A percentile compares a stretch with the other conserved stretches of the same genome.
phyloP scores from a whole-genome alignment of 1,139 yeast species.

The Nakaseomyces nivariensis region DNA sequence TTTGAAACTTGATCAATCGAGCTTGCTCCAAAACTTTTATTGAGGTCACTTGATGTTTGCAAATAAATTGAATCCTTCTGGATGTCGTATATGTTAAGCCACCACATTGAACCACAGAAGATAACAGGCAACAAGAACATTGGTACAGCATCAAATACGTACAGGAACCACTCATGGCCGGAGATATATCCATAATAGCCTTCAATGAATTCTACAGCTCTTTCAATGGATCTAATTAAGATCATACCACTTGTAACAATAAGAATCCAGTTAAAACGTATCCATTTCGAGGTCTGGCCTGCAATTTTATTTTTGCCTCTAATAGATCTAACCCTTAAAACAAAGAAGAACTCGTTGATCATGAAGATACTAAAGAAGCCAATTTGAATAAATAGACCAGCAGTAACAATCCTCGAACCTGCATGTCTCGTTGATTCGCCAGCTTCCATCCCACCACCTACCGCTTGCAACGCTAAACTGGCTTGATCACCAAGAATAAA shows the following conservation, averaged over 20 bases:
- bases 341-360: conserved; percentile 17
- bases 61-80: conserved; percentile 14
- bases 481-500: conserved; percentile 38
- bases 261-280: conserved; percentile 18
- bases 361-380: conserved; percentile 32
- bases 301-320: conserved; percentile 3
- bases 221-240: conserved; percentile 34
- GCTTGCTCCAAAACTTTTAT: too few relatives aligned
- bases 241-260: conserved; percentile 30
- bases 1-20: too few relatives aligned
- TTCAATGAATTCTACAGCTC: conserved; percentile 35
- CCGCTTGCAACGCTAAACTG: conserved; percentile 35
- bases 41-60: conserved; percentile 3
- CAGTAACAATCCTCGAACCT: conserved; percentile 27
- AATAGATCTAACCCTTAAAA: conserved; percentile 8
- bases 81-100: conserved; percentile 10
- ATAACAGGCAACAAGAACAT: conserved; percentile 16
- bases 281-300: conserved; percentile 14
- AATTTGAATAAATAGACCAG: conserved; percentile 33
- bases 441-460: conserved; percentile 38
- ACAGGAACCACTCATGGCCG: conserved; percentile 33
- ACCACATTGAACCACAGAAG: conserved; percentile 4
- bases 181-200: conserved; percentile 33
- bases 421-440: conserved; percentile 8
- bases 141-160: conserved; percentile 31